Evolutionary conservation across 345 rosid species (phyloP), one percentile per base, ranked within the genome.

Genomic region (Rhizophora apiculata): DNA sequence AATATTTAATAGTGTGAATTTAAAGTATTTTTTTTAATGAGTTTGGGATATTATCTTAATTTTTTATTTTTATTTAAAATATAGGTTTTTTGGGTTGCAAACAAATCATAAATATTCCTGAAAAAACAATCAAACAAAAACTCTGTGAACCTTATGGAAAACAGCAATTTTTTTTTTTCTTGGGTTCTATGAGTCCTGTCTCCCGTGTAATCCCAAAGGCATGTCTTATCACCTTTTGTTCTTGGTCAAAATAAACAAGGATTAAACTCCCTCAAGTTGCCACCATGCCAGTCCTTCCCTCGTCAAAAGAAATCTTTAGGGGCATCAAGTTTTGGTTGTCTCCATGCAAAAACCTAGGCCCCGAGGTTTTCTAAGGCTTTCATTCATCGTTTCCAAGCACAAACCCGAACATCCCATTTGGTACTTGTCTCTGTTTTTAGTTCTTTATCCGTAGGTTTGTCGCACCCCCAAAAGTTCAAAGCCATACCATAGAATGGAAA

Each of bases 161-260:
- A 68, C 53, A 37, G 24, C 24, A 56, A 10, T 22, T 3, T 15
- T 0, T 1, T 4, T 73, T 26, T 30, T 2, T 72, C 32, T 11
- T 15, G 31, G 71, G 67, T 65, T 43, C 71, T 62, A 71, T 49
- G 10, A 67, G 75, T 63, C 55, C 53, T 31, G 56, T 68, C 48
- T 43, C 52, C 62, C 72, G 82, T 74, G 73, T 70, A 74, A 82
- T 76, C 84, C 89, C 84, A 70, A 82, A 83, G 83, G 89, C 84
- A 83, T 82, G 87, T 85, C 83, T 76, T 65, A 75, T 81, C 49
- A 26, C 27, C 72, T 48, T 60, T 64, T 63, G 70, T 32, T 71
- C 46, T 79, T 68, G 83, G 69, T 80, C 67, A 62, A 76, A 76
- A 51, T 71, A 72, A 80, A 76, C 49, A 63, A 65, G 48, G 24